phyloP scores from a whole-genome alignment of 257 asterid genomes.

The Paraleonurus japonicus region DNA sequence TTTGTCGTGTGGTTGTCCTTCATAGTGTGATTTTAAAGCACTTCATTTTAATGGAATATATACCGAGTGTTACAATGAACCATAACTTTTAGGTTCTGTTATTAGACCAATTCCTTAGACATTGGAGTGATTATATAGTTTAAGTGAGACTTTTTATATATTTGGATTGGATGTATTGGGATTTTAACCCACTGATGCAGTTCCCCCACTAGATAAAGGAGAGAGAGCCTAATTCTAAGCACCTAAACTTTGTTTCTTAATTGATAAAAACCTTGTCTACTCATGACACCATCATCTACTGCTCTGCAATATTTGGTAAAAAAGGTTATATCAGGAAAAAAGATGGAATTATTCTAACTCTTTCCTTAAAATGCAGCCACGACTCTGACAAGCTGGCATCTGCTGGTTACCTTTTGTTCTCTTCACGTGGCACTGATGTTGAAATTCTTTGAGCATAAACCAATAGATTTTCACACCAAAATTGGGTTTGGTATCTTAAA shows the following conservation, averaged over 20 bases:
- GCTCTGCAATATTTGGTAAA: not conserved
- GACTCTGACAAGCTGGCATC: slow-evolving; percentile 93
- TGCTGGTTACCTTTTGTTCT: slow-evolving; percentile 76
- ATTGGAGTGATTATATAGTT: not conserved
- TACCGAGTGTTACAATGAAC: not conserved
- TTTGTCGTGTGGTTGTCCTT: not conserved
- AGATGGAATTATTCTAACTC: slow-evolving; percentile 1
- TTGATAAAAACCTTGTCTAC: slow-evolving; percentile 5
- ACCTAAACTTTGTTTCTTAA: slow-evolving; percentile 7
- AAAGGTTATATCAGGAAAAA: not conserved
- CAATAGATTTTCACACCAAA: slow-evolving; percentile 62
- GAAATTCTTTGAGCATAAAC: slow-evolving; percentile 85
- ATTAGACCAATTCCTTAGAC: not conserved
- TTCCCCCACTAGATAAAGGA: not conserved
- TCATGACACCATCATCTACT: not conserved
- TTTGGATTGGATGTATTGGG: not conserved
- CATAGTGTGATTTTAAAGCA: not conserved
- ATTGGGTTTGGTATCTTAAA: slow-evolving; percentile 85
- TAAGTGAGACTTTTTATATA: not conserved
- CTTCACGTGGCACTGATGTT: slow-evolving; percentile 72
- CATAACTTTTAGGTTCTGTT: not conserved
- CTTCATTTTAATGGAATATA: not conserved
- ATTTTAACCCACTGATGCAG: not conserved
- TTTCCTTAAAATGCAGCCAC: slow-evolving; percentile 56
- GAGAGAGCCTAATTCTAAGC: not conserved